Evolutionary conservation across 2,329 filamentous ascomycete genomes (phyloP), one percentile per base, ranked within the genome.

Genomic region (Exophiala xenobiotica): DNA sequence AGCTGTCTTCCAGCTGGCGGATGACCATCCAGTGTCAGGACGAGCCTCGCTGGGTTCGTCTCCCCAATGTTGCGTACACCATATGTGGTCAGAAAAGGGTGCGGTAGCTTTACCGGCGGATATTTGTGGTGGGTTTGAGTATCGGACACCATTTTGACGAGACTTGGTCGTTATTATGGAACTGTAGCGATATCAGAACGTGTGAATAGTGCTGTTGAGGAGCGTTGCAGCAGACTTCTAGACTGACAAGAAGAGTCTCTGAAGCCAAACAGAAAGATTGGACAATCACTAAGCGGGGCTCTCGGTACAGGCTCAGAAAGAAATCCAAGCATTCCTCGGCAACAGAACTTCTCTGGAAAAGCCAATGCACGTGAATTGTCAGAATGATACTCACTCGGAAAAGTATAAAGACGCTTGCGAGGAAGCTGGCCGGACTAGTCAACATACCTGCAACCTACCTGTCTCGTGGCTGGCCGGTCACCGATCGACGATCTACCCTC

Each of bases 51-150:
- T 5, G 66, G 64, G 11, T 57, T 60, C 12, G 64, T 62, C 8
- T 64, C 59, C 7, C 58, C 55, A 29, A 67, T 54, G 1, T 61
- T 52, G 27, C 62, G 60, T 35, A 75, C 70, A 22, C 63, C 65
- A 57, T 74, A 76, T 51, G 68, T 61, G 2, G 73, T 75, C 31
- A 76, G 65, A 43, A 70, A 77, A 3, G 74, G 74, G 48, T 76
- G 71, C 14, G 74, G 74, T 22, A 76, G 68, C 57, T 74, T 75
- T 19, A 76, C 68, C 50, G 62, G 62, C 23, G 71, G 68, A 48
- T 68, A 71, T 53, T 52, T 57, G 22, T 56, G 50, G 37, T 50
- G 20, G 19, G 40, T 14, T 8, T 35, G 33, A 18, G 26, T 19
- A 8, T 24, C 40, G n/a, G 16, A 24, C 9, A 31, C 35, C 40